phyloP scores from a whole-genome alignment of 169 alveolate genomes.

The Eimeria maxima region DNA sequence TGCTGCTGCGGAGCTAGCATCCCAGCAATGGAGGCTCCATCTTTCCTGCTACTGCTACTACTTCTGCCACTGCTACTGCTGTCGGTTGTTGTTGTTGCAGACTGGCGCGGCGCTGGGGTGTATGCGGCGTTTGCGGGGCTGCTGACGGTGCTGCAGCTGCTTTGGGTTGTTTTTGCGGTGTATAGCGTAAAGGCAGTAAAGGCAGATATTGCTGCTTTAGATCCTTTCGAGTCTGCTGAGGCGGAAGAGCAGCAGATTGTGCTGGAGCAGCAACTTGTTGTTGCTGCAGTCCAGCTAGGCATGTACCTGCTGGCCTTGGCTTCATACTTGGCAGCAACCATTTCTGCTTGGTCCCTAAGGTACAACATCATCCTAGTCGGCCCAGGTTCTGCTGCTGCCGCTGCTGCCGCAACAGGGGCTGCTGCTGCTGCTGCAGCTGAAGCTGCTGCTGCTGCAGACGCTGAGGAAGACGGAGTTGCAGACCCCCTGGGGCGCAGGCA shows the following conservation, averaged over 20 bases:
- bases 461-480: constrained; percentile 9
- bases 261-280: constrained; percentile 22
- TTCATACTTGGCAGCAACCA: background rate
- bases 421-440: no score
- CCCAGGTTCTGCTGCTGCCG: constrained; percentile 3
- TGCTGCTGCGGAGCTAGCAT: no score
- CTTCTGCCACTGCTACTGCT: background rate
- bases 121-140: background rate
- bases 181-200: background rate
- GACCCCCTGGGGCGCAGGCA: background rate
- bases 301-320: background rate
- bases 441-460: constrained; percentile 28
- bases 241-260: constrained; percentile 7
- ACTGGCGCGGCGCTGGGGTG: background rate
- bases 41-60: no score
- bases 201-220: background rate
- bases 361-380: background rate
- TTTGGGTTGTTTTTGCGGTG: background rate
- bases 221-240: background rate
- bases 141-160: constrained; percentile 10
- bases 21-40: no score
- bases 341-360: background rate
- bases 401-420: no score
- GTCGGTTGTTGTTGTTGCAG: background rate
- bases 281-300: constrained; percentile 33